Conservation (phyloP, 768 basidiomycete species). For the Asterophora lycoperdoides region DNA sequence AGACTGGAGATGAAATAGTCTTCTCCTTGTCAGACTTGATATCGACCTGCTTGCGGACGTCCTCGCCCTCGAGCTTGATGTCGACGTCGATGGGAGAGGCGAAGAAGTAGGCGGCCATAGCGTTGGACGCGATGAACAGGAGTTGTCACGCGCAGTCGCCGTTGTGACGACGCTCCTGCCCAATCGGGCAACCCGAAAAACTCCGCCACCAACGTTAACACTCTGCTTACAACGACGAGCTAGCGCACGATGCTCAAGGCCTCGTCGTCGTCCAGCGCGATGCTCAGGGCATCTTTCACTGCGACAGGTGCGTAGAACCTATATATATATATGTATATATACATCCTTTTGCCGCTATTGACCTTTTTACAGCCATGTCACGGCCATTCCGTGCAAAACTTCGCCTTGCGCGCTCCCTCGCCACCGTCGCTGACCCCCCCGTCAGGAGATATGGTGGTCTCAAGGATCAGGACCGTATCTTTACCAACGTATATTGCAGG, state of each 20-base stretch:
- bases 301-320: constrained; percentile 24
- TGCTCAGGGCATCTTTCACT: constrained; percentile 28
- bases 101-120: constrained; percentile 90
- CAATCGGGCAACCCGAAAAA: constrained; percentile 20
- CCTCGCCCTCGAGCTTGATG: constrained; percentile 83
- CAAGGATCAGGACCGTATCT: constrained; percentile 92
- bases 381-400: constrained; percentile 33
- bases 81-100: constrained; percentile 88
- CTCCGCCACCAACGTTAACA: constrained; percentile 12
- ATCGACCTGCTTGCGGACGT: constrained; percentile 84
- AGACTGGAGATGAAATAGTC: constrained; percentile 81
- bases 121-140: constrained; percentile 1
- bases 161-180: background rate
- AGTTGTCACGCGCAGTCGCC: constrained; percentile 11
- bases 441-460: constrained; percentile 90
- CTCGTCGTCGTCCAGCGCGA: constrained; percentile 32
- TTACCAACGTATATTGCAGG: constrained; percentile 83
- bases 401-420: constrained; percentile 44
- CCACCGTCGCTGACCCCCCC: constrained; percentile 80
- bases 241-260: constrained; percentile 29
- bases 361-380: constrained; percentile 19
- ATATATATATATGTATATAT: no score
- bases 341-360: background rate
- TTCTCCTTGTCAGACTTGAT: constrained; percentile 89
- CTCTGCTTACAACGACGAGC: constrained; percentile 24